These are phyloP conservation scores for Suillus fuscotomentosus DNA, from an alignment of 768 basidiomycete species.

Conservation along the genomic window DNA sequence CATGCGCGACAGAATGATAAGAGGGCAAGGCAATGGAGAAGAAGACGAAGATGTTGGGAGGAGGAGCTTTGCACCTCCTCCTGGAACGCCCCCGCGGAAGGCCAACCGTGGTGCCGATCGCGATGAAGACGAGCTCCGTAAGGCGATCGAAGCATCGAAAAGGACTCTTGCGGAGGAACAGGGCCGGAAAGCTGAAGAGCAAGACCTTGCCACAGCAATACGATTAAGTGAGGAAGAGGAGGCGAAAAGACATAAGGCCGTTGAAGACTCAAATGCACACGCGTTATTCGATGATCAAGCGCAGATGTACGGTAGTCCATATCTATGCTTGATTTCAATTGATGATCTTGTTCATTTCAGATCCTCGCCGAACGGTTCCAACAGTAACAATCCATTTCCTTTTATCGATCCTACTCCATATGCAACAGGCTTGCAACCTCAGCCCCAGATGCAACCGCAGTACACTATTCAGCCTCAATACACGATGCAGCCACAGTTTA, in stretches of 20 bases:
- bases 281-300: slow-evolving; percentile 86
- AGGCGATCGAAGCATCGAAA: slow-evolving; percentile 92
- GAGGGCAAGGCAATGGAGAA: slow-evolving; percentile 48
- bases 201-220: slow-evolving; percentile 82
- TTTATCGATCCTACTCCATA: slow-evolving; percentile 60
- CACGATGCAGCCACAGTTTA: slow-evolving; percentile 78
- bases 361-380: slow-evolving; percentile 29
- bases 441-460: slow-evolving; percentile 63
- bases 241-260: slow-evolving; percentile 61
- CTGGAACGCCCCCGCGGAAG: slow-evolving; percentile 17
- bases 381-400: slow-evolving; percentile 55
- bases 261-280: slow-evolving; percentile 71
- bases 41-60: slow-evolving; percentile 28
- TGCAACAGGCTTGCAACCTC: slow-evolving; percentile 54
- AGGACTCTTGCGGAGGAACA: slow-evolving; percentile 69
- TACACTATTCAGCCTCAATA: slow-evolving; percentile 79
- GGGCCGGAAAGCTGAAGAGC: slow-evolving; percentile 61
- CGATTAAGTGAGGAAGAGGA: slow-evolving; percentile 91
- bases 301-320: slow-evolving; percentile 57
- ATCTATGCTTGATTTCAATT: slow-evolving; percentile 3
- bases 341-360: slow-evolving; percentile 20
- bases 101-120: slow-evolving; percentile 28
- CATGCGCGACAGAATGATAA: slow-evolving; percentile 95
- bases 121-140: slow-evolving; percentile 82
- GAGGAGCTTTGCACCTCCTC: slow-evolving; percentile 4